Conservation (phyloP, 257 asterid genomes). For the Nemophila menziesii region DNA sequence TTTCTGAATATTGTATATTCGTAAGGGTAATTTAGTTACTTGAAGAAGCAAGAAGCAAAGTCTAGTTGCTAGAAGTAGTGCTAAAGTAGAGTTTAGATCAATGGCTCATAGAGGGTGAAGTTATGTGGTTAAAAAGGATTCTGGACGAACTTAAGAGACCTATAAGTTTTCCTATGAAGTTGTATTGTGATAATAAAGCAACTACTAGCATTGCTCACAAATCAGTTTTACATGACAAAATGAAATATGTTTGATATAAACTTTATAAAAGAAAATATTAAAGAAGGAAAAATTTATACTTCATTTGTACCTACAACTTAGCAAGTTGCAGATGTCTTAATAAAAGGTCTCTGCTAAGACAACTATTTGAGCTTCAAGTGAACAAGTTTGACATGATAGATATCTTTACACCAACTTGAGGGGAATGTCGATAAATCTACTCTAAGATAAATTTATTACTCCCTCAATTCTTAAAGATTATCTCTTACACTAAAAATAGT, state of each 20-base stretch:
- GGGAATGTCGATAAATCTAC: too few relatives aligned
- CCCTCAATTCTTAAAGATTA: too few relatives aligned
- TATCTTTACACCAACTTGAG: slow-evolving; percentile 6
- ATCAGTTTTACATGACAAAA: neutral
- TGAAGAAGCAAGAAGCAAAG: neutral
- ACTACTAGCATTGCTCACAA: slow-evolving; percentile 1
- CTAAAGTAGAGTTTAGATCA: neutral
- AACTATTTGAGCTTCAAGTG: neutral
- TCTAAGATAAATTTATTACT: too few relatives aligned
- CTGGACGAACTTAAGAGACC: neutral
- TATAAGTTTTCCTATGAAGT: neutral
- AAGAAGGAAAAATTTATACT: neutral
- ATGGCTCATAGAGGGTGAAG: neutral
- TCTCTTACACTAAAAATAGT: too few relatives aligned
- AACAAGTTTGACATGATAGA: slow-evolving; percentile 7
- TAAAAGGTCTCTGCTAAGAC: neutral
- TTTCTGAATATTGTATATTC: neutral
- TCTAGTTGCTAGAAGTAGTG: neutral
- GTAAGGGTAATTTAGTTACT: neutral
- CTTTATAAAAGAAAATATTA: slow-evolving; percentile 4
- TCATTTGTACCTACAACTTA: neutral
- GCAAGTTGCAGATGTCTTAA: slow-evolving; percentile 1
- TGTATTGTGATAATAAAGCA: neutral
- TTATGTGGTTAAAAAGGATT: neutral
- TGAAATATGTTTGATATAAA: neutral